Base-by-base conservation (phyloP, 164 flowering plant genomes). In the Magnolia sinica region DNA sequence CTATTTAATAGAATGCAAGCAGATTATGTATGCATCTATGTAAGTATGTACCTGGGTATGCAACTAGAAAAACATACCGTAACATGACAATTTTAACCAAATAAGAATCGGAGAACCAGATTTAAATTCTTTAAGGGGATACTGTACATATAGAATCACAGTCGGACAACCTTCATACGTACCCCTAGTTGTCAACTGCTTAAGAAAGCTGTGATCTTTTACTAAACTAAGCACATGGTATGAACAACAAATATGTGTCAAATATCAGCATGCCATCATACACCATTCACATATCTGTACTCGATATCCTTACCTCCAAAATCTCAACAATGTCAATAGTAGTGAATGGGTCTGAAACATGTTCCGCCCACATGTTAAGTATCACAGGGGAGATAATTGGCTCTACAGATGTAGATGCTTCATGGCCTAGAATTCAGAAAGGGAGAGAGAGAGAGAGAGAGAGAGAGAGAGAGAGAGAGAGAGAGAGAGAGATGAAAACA, bases 291-390 rank as follows among this genome's bases (percentile, higher is more conserved):
- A 23, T 23, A 65, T 65, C 20, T 65, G 37, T 22, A 68, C 45
- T 37, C 50, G 27, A 67, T 55, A 55, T 70, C 8, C 52, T 78
- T 86, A 95, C 98, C 96, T 93, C 98, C 76, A 95, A 76, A 82
- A 95, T 91, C 76, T 93, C 98, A 78, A 95, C 78, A 80, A 90
- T 91, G 79, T 95, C 99, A 71, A 89, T 86, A 80, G 97, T 89
- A 74, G 92, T 87, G 81, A 93, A 95, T 75, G 99, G 99, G 84
- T 95, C 98, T 19, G 96, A 88, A 83, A 91, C 87, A 87, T 91
- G 87, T 23, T 83, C 79, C 16, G 84, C 97, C 99, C 99, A 95
- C 85, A 86, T 73, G 79, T 88, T 89, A 66, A 95, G 90, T 74
- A 93, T 82, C 22, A 92, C 78, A 49, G 97, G 96, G 76, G 99